phyloP scores from a whole-genome alignment of 805 yeast genomes.

The Saturnispora sekii region DNA sequence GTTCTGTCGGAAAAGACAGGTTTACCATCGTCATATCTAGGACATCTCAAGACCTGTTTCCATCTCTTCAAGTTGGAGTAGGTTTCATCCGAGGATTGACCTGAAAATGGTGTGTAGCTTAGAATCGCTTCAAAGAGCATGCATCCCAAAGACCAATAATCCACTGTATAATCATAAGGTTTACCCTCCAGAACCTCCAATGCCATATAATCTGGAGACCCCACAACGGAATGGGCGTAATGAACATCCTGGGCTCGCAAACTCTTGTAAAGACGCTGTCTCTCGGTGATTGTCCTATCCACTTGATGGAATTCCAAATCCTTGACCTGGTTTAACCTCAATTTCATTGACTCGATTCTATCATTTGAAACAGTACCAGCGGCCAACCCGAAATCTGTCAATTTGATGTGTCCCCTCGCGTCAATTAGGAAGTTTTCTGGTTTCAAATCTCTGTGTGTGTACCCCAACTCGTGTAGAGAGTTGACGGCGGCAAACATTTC shows the following conservation, averaged over 20 bases:
- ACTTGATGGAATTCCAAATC: slow-evolving; percentile 56
- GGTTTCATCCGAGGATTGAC: slow-evolving; percentile 88
- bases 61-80: slow-evolving; percentile 88
- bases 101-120: slow-evolving; percentile 96
- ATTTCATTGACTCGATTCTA: slow-evolving; percentile 85
- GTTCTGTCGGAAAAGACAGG: slow-evolving; percentile 93
- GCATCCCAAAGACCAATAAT: slow-evolving; percentile 98
- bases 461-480: slow-evolving; percentile 88
- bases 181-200: slow-evolving; percentile 92
- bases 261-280: slow-evolving; percentile 80
- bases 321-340: slow-evolving; percentile 55
- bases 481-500: slow-evolving; percentile 96
- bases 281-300: slow-evolving; percentile 71
- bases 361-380: slow-evolving; percentile 92
- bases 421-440: slow-evolving; percentile 92
- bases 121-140: slow-evolving; percentile 93
- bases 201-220: slow-evolving; percentile 99
- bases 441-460: slow-evolving; percentile 93
- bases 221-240: slow-evolving; percentile 92
- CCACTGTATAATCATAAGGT: slow-evolving; percentile 90
- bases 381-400: slow-evolving; percentile 95
- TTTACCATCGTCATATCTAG: slow-evolving; percentile 84
- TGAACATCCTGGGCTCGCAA: slow-evolving; percentile 69
- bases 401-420: slow-evolving; percentile 80
- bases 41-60: slow-evolving; percentile 81